phyloP scores from a whole-genome alignment of 371 early-diverging fungal genomes.

The Actinomortierella ambigua region DNA sequence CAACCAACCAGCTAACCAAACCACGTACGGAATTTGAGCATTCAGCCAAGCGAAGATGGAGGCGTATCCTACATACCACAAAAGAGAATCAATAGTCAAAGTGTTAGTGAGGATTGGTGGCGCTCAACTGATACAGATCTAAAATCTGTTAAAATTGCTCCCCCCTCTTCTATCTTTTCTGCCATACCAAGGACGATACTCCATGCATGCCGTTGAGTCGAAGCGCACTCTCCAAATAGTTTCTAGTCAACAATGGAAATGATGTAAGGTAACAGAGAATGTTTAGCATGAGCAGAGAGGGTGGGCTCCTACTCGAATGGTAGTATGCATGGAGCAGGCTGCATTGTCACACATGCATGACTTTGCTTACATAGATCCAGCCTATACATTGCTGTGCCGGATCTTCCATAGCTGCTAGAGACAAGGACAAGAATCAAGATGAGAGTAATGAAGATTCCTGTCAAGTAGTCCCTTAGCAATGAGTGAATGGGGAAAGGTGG shows the following conservation, averaged over 20 bases:
- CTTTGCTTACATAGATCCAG: constrained; percentile 33
- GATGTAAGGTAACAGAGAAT: too few relatives aligned
- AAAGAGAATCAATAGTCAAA: not conserved
- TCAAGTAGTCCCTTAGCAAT: not conserved
- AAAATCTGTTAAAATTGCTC: not conserved
- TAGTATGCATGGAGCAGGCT: too few relatives aligned
- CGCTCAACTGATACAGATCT: not conserved
- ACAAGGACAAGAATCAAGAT: not conserved
- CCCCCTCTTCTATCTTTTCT: not conserved
- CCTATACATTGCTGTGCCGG: constrained; percentile 28
- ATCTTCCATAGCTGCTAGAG: constrained; percentile 20
- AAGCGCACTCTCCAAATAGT: constrained; percentile 60
- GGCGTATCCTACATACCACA: constrained; percentile 55
- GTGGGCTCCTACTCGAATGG: not conserved
- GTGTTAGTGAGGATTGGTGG: not conserved
- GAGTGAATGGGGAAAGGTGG: not conserved
- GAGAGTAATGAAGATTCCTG: not conserved
- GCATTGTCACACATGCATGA: not conserved
- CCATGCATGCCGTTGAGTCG: constrained; percentile 45
- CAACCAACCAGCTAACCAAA: not conserved
- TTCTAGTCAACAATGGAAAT: too few relatives aligned
- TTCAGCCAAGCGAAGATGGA: constrained; percentile 78
- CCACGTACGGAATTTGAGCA: constrained; percentile 79
- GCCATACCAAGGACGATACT: constrained; percentile 49
- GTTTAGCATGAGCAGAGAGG: not conserved